Base-by-base conservation (phyloP, 2,329 filamentous ascomycete species). In the Claviceps digitariae region DNA sequence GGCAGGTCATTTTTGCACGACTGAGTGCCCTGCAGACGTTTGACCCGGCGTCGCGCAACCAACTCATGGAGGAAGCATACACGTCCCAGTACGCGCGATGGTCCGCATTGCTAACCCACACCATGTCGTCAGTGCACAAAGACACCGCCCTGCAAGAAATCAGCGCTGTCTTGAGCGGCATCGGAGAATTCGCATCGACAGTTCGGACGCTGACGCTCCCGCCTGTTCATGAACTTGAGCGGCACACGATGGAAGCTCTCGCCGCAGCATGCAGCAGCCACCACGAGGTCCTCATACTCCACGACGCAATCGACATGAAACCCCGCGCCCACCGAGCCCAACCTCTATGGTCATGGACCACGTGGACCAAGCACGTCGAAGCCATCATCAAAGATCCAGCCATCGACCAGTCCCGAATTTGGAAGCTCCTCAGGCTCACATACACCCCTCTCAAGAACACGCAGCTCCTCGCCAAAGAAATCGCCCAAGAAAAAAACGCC, bases 321-420 rank as follows among this genome's bases (percentile, higher is more conserved):
- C 48, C 47, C 0, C 36, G 38, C 9, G n/a, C 41, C 13, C 48
- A 41, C 6, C 51, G 38, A 25, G 40, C 54, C 29, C 48, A 59
- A 12, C 52, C 50, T 1, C 8, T 51, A 4, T 67, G 67, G 63
- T 50, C 60, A 17, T 71, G 68, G 66, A 59, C 59, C 15, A 50
- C 59, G 13, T 72, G 69, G 69, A 54, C 53, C 20, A 59, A 58
- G 4, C 63, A 69, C 52, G 45, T 63, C 4, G 59, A 69, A 41
- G 48, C 52, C 27, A 65, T 72, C 55, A 62, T 70, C 55, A 61
- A 61, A 40, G 66, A 71, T 51, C 54, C 61, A 3, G 49, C 59
- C 6, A 38, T 69, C 13, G 52, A 56, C 7, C 36, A 57, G 10
- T 21, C 34, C 17, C 50, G 58, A 8, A 57, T 67, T 10, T 69